Base-by-base conservation (phyloP, 441 rosid genomes). In the Lepidium campestre region DNA sequence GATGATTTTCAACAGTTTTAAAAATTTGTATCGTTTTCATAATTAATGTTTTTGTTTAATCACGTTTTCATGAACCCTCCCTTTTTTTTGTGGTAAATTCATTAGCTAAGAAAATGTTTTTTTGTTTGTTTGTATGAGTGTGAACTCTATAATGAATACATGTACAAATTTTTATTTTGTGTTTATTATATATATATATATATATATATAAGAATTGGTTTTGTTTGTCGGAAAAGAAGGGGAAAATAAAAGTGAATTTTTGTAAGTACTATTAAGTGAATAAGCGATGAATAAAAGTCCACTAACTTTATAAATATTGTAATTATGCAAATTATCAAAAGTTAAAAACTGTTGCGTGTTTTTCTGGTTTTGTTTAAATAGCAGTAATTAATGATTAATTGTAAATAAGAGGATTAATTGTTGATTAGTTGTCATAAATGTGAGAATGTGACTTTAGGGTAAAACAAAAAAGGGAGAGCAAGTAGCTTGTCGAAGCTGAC, bases 141-240 rank as follows among this genome's bases (percentile, higher is more conserved):
- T 60, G 68, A 49, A 31, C 76, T 34, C 67, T 62, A 52, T 58
- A 9, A 73, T 45, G 72, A 70, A 67, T 60, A 67, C 77, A 63
- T 73, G 72, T 73, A 67, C 42, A 73, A 50, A 72, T 53, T 67
- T 59, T 27, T 59, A 15, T 35, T 29, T 41, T 57, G 54, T 72
- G 40, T 57, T 36, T 71, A 17, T 48, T 14, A n/a, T n/a, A n/a
- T n/a, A n/a, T n/a, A n/a, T n/a, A n/a, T n/a, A n/a, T 7, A 29
- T 29, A 29, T 49, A 4, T 47, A 64, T 48, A 71, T 37, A 37
- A 47, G 49, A 40, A 39, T 65, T 17, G 37, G 23, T 29, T 57
- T 65, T 27, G 71, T 50, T 72, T 65, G 76, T 72, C 76, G 71
- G 76, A 58, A 65, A 65, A 58, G 23, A 49, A 72, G 67, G 54